Evolutionary conservation across 768 basidiomycete genomes (phyloP).

Genomic region (Boletus vinaceobasis): DNA sequence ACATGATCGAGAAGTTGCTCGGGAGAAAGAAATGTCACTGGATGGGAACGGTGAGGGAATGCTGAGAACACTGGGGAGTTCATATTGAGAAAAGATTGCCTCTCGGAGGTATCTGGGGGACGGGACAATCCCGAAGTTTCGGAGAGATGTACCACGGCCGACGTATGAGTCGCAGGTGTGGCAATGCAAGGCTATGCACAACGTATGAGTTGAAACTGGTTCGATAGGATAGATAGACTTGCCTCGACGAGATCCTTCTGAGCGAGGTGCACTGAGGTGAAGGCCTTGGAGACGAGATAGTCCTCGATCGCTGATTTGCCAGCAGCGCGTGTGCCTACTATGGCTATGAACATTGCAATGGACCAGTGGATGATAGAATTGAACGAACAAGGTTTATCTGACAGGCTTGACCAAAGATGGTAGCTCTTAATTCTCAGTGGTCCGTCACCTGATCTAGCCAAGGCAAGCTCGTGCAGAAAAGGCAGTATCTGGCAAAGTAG

Average conservation of each 20-base stretch:
- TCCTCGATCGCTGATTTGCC: slow-evolving; percentile 60
- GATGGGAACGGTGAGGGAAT: slow-evolving; percentile 22
- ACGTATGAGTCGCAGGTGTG: not conserved
- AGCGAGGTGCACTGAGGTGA: slow-evolving; percentile 46
- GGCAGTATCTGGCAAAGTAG: not conserved
- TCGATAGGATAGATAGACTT: slow-evolving; percentile 2
- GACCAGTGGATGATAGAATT: not conserved
- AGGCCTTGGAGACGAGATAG: slow-evolving; percentile 59
- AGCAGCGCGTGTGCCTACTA: slow-evolving; percentile 59
- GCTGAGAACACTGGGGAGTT: slow-evolving; percentile 16
- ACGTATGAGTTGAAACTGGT: not conserved
- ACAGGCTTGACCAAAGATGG: not conserved
- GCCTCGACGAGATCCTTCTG: slow-evolving; percentile 19
- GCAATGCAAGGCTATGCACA: slow-evolving; percentile 7
- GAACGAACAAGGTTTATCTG: not conserved
- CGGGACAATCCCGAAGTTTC: not conserved
- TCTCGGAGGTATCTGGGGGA: slow-evolving; percentile 3
- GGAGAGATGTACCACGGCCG: not conserved
- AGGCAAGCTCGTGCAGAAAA: not conserved
- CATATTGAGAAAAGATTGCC: slow-evolving; percentile 20
- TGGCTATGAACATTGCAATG: slow-evolving; percentile 59
- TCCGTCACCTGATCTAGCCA: not conserved
- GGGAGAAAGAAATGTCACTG: slow-evolving; percentile 41
- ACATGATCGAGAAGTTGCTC: slow-evolving; percentile 63
- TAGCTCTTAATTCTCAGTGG: not conserved